These are phyloP conservation scores for Talinum fruticosum DNA, from an alignment of 148 eudicot species.

Conservation along the genomic window DNA sequence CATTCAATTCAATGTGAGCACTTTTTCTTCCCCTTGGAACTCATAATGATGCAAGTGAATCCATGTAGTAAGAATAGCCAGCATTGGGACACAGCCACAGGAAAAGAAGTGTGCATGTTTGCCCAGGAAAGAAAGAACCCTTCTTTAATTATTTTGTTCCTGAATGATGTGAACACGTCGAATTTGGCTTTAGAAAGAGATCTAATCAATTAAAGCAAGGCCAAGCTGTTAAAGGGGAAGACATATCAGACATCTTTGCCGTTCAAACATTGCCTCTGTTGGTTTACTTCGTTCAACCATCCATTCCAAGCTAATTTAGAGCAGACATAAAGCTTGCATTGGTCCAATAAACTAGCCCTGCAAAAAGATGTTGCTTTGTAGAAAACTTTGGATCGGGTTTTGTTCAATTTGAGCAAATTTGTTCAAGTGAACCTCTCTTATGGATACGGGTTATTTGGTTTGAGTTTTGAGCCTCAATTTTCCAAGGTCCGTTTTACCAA, in stretches of 20 bases:
- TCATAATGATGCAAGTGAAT: background rate
- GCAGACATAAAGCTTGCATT: too few relatives aligned
- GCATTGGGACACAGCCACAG: background rate
- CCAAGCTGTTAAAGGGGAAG: background rate
- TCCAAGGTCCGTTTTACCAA: too few relatives aligned
- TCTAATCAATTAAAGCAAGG: background rate
- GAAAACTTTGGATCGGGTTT: too few relatives aligned
- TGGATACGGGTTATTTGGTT: too few relatives aligned
- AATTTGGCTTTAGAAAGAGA: background rate
- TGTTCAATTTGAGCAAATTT: too few relatives aligned
- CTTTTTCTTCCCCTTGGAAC: background rate
- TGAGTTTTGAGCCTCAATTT: too few relatives aligned
- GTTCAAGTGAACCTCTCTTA: too few relatives aligned
- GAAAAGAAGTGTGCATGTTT: background rate
- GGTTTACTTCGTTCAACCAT: background rate
- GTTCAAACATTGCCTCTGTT: background rate
- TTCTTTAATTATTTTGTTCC: background rate
- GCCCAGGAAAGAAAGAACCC: background rate
- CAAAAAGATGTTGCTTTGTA: too few relatives aligned
- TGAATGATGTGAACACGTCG: background rate
- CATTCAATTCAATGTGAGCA: background rate
- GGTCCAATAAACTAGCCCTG: too few relatives aligned
- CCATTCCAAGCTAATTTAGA: too few relatives aligned
- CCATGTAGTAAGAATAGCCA: background rate
- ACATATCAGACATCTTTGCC: background rate